Evolutionary conservation across 805 yeast species (phyloP), one percentile per base, ranked within the genome.

Genomic region (Candida anglica): DNA sequence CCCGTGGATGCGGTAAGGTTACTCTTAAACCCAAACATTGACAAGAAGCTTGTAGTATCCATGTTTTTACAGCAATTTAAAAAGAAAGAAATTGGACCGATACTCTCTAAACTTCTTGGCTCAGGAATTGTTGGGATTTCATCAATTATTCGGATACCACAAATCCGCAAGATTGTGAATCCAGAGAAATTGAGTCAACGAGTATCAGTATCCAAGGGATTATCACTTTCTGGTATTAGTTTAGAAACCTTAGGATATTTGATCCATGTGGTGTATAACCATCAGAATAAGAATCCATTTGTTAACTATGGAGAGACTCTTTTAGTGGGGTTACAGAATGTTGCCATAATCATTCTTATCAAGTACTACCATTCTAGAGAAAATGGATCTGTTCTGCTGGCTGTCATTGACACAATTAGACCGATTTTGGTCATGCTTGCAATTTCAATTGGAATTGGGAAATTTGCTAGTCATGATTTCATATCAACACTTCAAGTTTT

Each of bases 241-340:
- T 50, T 66, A 42, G 73, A 66, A 41, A 51, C 60, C 1, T 41
- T 62, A 39, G 52, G 55, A 35, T 59, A 64, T 25, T 53, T 63
- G 38, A 48, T 64, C 23, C 71, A 66, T 44, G 65, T 60, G 23
- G 50, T 62, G 16, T 66, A 62, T 50, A 65, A 66, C 39, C 34
- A 43, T 21, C 67, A 63, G 20, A 52, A 53, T 33, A 39, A 52
- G 15, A 60, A 56, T 37, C 44, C 57, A 29, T 66, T 66, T 35
- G 43, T 63, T 27, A 57, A 57, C 31, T 66, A 66, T 40, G 73
- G 73, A 5, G 73, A 66, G 44, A 50, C 62, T 19, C 41, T 63
- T 15, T 50, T 66, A 19, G 39, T 66, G 27, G 71, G 69, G 1
- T 26, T 63, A 13, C 73, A 66, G 41, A 64, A 66, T 39, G 46